Evolutionary conservation across 192 early-diverging fungal species (phyloP).

Genomic region (Backusella luteola): DNA sequence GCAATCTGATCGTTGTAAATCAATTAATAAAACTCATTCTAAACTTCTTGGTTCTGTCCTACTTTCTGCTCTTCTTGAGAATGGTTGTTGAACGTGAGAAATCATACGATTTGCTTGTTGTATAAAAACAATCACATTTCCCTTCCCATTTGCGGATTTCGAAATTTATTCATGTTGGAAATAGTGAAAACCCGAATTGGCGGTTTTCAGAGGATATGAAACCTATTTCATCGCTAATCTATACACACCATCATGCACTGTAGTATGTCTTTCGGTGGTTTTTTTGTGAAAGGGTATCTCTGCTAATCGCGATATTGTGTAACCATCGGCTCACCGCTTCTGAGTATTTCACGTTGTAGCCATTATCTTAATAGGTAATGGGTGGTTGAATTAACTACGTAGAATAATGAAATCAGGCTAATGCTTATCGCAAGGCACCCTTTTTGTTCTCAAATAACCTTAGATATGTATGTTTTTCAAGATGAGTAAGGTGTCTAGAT

Average conservation of each 20-base stretch:
- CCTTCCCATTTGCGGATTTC: background rate
- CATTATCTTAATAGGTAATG: background rate
- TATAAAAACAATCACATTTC: background rate
- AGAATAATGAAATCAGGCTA: background rate
- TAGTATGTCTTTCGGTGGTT: background rate
- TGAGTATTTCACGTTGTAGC: background rate
- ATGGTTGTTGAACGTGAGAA: background rate
- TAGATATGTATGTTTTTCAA: background rate
- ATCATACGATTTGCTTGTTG: background rate
- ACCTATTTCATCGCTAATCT: no score
- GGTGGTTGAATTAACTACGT: background rate
- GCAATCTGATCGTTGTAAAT: background rate
- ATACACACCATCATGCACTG: background rate
- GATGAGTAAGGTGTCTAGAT: background rate
- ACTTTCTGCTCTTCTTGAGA: background rate
- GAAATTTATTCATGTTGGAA: background rate
- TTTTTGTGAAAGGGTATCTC: background rate
- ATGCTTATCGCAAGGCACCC: background rate
- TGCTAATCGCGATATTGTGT: background rate
- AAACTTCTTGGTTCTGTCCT: background rate
- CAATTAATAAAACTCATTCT: background rate
- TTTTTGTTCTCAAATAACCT: background rate
- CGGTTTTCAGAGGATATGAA: background rate
- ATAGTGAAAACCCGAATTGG: background rate
- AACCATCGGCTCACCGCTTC: background rate